Conservation (phyloP, 2,329 filamentous ascomycete species). For the Aspergillus vadensis region DNA sequence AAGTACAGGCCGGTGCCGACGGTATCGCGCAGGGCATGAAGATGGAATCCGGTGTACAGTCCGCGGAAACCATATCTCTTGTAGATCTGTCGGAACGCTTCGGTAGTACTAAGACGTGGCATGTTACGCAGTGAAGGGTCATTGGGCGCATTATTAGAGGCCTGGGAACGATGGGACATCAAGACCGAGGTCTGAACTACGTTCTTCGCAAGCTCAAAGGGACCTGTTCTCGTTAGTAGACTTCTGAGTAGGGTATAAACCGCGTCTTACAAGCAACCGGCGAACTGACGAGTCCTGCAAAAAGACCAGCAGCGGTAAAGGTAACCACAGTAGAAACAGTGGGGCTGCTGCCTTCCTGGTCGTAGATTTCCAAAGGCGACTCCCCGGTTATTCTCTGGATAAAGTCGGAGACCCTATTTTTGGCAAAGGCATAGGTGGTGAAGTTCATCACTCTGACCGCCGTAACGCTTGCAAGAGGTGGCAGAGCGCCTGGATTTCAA, state of each 20-base stretch:
- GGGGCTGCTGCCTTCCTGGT: slow-evolving; percentile 45
- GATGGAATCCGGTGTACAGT: slow-evolving; percentile 49
- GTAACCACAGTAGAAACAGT: slow-evolving; percentile 45
- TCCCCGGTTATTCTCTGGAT: slow-evolving; percentile 44
- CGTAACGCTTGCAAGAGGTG: slow-evolving; percentile 49
- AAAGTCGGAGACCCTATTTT: slow-evolving; percentile 43
- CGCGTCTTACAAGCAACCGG: slow-evolving; percentile 46
- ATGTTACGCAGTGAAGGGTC: slow-evolving; percentile 39
- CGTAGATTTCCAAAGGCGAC: slow-evolving; percentile 44
- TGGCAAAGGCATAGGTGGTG: slow-evolving; percentile 48
- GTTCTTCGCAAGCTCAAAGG: slow-evolving; percentile 52
- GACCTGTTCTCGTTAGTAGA: slow-evolving; percentile 35
- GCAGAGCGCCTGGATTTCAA: slow-evolving; percentile 41
- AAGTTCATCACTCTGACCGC: slow-evolving; percentile 50
- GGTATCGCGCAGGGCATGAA: slow-evolving; percentile 49
- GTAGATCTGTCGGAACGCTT: slow-evolving; percentile 47
- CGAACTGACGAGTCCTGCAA: slow-evolving; percentile 45
- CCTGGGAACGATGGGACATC: slow-evolving; percentile 45
- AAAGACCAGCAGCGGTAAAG: slow-evolving; percentile 46
- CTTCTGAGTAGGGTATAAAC: background rate
- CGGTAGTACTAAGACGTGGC: slow-evolving; percentile 45
- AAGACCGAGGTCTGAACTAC: slow-evolving; percentile 53
- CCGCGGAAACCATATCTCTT: slow-evolving; percentile 46
- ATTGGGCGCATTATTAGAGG: slow-evolving; percentile 36
- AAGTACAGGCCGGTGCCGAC: slow-evolving; percentile 51